phyloP scores from a whole-genome alignment of 73 alveolate genomes.

The Paramecium primaurelia region DNA sequence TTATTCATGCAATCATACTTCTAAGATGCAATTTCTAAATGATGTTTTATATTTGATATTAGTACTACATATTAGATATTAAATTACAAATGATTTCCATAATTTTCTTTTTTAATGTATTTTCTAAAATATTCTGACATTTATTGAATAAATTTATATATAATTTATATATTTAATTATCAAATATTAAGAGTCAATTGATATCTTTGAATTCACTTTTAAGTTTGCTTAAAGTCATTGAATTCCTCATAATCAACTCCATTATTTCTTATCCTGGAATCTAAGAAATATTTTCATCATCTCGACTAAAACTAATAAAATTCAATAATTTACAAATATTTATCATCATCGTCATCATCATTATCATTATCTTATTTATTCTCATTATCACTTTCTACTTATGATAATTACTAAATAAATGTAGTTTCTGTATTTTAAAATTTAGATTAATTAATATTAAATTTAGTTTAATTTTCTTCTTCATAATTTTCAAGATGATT shows the following conservation, averaged over 20 bases:
- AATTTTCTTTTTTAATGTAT: conserved; percentile 91
- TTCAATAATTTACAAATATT: not conserved
- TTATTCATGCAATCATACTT: conserved; percentile 45
- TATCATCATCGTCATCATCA: conserved; percentile 29
- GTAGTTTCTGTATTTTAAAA: conserved; percentile 23
- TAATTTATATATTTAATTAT: not conserved
- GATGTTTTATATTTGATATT: conserved; percentile 93
- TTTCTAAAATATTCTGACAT: conserved; percentile 93
- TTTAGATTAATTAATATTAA: not conserved
- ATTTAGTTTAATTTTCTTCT: not conserved
- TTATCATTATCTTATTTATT: not conserved
- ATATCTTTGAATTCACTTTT: not conserved
- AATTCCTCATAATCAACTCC: not conserved
- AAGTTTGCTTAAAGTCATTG: not conserved
- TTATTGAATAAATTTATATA: not conserved
- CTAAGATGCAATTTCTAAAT: conserved; percentile 94
- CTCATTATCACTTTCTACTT: conserved; percentile 3
- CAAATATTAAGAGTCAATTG: not conserved
- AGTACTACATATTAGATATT: conserved; percentile 55
- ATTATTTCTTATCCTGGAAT: not conserved
- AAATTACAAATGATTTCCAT: conserved; percentile 75
- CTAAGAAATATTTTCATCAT: not conserved
- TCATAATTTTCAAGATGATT: not conserved
- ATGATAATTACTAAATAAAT: not conserved
- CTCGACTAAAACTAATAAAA: not conserved